Conservation (phyloP, 371 early-diverging fungal genomes). For the Umbelopsis sp. region DNA sequence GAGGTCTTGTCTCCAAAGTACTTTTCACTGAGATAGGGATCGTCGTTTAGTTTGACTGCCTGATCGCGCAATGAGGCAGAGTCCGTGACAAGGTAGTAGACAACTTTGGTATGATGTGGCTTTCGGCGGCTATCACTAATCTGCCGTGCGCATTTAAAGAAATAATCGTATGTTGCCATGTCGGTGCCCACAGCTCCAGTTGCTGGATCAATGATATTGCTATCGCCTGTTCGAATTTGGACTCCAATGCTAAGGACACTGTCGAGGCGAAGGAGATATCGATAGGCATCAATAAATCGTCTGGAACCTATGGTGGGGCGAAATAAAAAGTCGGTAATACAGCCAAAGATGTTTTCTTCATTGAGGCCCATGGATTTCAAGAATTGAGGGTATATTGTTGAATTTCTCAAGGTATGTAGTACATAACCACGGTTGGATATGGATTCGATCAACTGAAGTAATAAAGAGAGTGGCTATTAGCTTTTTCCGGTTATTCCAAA, state of each 20-base stretch:
- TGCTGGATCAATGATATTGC: constrained; percentile 46
- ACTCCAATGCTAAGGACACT: constrained; percentile 50
- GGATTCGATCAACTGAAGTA: constrained; percentile 40
- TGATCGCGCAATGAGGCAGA: constrained; percentile 45
- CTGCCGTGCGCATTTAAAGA: constrained; percentile 50
- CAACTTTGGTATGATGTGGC: constrained; percentile 43
- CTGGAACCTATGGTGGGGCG: constrained; percentile 51
- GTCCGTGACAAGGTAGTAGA: constrained; percentile 53
- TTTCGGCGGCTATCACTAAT: constrained; percentile 37
- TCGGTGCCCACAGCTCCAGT: constrained; percentile 30
- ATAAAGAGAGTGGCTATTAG: background rate
- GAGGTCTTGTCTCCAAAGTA: constrained; percentile 28
- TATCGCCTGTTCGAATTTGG: constrained; percentile 48
- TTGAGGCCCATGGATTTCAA: constrained; percentile 41
- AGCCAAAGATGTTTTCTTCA: constrained; percentile 47
- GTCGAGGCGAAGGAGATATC: constrained; percentile 43
- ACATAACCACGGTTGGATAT: constrained; percentile 52
- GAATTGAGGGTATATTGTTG: constrained; percentile 30
- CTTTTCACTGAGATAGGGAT: constrained; percentile 23
- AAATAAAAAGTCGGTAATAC: constrained; percentile 50
- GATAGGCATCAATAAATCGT: constrained; percentile 50
- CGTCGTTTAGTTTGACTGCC: constrained; percentile 38
- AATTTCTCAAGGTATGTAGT: constrained; percentile 44
- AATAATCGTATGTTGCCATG: constrained; percentile 47
- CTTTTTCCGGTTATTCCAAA: too few relatives aligned